phyloP scores from a whole-genome alignment of 768 basidiomycete genomes.

The Dictyophora rubrovolvata region DNA sequence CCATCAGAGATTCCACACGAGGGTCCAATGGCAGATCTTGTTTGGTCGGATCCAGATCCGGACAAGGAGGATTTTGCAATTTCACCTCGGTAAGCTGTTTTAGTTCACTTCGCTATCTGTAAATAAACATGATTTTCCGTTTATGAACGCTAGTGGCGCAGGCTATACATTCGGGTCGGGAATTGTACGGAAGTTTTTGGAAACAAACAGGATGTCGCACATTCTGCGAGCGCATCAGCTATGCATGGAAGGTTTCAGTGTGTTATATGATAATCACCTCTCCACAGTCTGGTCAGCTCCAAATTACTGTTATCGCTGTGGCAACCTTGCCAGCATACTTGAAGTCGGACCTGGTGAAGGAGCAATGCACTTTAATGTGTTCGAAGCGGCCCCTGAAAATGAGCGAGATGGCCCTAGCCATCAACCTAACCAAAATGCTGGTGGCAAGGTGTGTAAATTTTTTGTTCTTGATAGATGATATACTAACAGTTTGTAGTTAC shows the following conservation, averaged over 20 bases:
- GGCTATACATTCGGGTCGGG: slow-evolving; percentile 98
- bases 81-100: slow-evolving; percentile 69
- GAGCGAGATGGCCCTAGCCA: slow-evolving; percentile 83
- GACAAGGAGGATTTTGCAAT: slow-evolving; percentile 99
- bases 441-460: slow-evolving; percentile 48
- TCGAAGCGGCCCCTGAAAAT: slow-evolving; percentile 97
- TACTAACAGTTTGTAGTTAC: slow-evolving; percentile 36
- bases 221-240: slow-evolving; percentile 97
- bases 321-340: slow-evolving; percentile 92
- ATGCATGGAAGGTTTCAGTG: slow-evolving; percentile 99
- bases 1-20: slow-evolving; percentile 92
- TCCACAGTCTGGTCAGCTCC: slow-evolving; percentile 99
- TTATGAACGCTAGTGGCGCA: slow-evolving; percentile 57
- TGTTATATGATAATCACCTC: slow-evolving; percentile 90
- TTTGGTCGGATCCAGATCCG: slow-evolving; percentile 99
- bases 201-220: slow-evolving; percentile 93
- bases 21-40: slow-evolving; percentile 98
- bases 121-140: background rate
- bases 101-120: background rate
- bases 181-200: slow-evolving; percentile 94
- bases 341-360: slow-evolving; percentile 85
- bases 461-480: slow-evolving; percentile 7
- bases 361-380: slow-evolving; percentile 89
- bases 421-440: slow-evolving; percentile 60
- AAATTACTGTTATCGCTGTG: slow-evolving; percentile 98